Evolutionary conservation across 1,284 basidiomycete species (phyloP).

Genomic region (Vanrija pseudolonga): DNA sequence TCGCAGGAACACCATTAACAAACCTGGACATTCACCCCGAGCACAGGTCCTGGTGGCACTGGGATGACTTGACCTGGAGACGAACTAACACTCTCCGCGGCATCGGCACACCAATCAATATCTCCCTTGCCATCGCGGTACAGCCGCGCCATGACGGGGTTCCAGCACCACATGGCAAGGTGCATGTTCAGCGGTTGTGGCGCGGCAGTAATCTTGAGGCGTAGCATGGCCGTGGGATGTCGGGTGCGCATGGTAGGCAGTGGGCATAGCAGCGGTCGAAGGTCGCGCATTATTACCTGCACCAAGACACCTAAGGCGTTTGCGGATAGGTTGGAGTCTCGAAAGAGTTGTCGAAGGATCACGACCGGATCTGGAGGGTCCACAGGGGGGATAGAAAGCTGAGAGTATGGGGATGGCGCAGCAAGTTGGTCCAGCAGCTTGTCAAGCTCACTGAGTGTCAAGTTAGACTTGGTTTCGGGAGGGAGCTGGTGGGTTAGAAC

Average conservation of each 20-base stretch:
- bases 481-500: neutral
- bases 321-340: conserved; percentile 52
- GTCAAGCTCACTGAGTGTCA: conserved; percentile 56
- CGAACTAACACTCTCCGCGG: conserved; percentile 51
- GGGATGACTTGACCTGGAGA: neutral
- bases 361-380: neutral
- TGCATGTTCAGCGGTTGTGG: conserved; percentile 58
- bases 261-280: conserved; percentile 71
- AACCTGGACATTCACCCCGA: conserved; percentile 61
- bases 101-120: conserved; percentile 59
- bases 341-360: conserved; percentile 24
- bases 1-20: conserved; percentile 1
- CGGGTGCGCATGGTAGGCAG: conserved; percentile 47
- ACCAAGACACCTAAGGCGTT: conserved; percentile 63
- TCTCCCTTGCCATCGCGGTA: conserved; percentile 57
- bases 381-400: conserved; percentile 33
- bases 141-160: conserved; percentile 59
- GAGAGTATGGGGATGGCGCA: conserved; percentile 61
- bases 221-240: conserved; percentile 32
- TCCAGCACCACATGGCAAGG: conserved; percentile 69
- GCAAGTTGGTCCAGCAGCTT: conserved; percentile 68
- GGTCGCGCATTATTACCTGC: conserved; percentile 78
- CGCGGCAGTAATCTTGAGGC: conserved; percentile 27
- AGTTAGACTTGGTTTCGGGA: conserved; percentile 10
- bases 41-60: conserved; percentile 37